phyloP scores from a whole-genome alignment of 2,329 filamentous ascomycete genomes.

The Camillea tinctor region DNA sequence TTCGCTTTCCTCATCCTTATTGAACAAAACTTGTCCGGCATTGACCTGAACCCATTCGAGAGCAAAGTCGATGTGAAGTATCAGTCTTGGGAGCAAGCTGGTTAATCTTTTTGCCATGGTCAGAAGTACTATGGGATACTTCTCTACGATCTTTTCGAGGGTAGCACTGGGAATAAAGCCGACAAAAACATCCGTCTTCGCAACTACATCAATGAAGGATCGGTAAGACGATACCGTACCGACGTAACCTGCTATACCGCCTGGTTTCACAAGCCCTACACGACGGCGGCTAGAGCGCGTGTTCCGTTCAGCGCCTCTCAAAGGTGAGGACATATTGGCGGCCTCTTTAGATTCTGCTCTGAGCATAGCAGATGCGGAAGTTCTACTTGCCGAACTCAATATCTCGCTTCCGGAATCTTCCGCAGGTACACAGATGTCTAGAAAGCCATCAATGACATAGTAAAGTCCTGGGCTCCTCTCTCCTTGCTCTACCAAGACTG shows the following conservation, averaged over 20 bases:
- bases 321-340: conserved; percentile 14
- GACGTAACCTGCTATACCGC: conserved; percentile 89
- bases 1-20: conserved; percentile 92
- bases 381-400: conserved; percentile 37
- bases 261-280: conserved; percentile 89
- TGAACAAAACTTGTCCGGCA: conserved; percentile 90
- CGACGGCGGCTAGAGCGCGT: conserved; percentile 57
- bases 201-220: conserved; percentile 94
- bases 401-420: conserved; percentile 52
- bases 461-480: conserved; percentile 96
- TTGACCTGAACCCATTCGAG: conserved; percentile 98
- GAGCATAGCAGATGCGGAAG: conserved; percentile 36
- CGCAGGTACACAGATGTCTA: conserved; percentile 85
- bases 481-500: conserved; percentile 92
- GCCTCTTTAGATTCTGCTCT: conserved; percentile 29
- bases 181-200: conserved; percentile 97
- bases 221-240: conserved; percentile 92
- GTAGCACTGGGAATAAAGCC: conserved; percentile 85
- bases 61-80: conserved; percentile 96
- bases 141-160: conserved; percentile 88
- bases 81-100: conserved; percentile 80
- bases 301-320: conserved; percentile 26
- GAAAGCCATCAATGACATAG: conserved; percentile 95
- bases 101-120: conserved; percentile 97
- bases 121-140: conserved; percentile 85